These are phyloP conservation scores for Talaromyces sp. DNA, from an alignment of 2,329 filamentous ascomycete species.

Conservation along the genomic window DNA sequence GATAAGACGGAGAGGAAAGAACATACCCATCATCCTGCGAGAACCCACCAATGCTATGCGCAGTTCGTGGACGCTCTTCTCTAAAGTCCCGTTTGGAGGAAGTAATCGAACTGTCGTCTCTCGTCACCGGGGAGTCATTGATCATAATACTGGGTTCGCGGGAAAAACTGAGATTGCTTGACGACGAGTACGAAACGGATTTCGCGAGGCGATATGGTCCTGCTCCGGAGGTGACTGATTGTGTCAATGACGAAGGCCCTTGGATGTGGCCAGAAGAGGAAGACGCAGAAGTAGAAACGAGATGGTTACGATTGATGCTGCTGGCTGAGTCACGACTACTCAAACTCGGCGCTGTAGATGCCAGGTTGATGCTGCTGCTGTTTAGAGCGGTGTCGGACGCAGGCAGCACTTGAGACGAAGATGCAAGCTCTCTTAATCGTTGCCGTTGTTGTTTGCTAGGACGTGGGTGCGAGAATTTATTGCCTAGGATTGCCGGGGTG, in stretches of 20 bases:
- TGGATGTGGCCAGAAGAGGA: not conserved
- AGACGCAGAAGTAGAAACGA: constrained; percentile 16
- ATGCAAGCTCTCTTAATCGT: constrained; percentile 78
- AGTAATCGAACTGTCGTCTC: constrained; percentile 18
- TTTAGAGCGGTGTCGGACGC: constrained; percentile 25
- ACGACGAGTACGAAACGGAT: constrained; percentile 32
- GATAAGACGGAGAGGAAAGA: not conserved
- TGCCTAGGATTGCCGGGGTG: constrained; percentile 91
- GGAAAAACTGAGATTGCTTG: constrained; percentile 23
- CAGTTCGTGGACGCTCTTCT: constrained; percentile 22
- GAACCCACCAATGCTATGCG: constrained; percentile 18
- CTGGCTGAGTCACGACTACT: constrained; percentile 36
- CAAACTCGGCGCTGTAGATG: constrained; percentile 30
- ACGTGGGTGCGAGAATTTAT: constrained; percentile 88
- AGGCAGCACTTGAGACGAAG: constrained; percentile 58
- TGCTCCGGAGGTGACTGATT: constrained; percentile 30
- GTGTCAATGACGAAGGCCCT: constrained; percentile 24
- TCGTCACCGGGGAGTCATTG: constrained; percentile 28
- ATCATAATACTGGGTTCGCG: constrained; percentile 22
- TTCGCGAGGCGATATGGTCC: constrained; percentile 33
- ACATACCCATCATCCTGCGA: constrained; percentile 31
- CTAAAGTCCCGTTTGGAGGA: constrained; percentile 27
- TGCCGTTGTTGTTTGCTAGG: constrained; percentile 74
- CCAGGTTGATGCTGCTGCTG: constrained; percentile 9
- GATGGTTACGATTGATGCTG: constrained; percentile 27